Evolutionary conservation across 495 filamentous ascomycete species (phyloP), one percentile per base, ranked within the genome.

Genomic region (Entonaema liquescens): DNA sequence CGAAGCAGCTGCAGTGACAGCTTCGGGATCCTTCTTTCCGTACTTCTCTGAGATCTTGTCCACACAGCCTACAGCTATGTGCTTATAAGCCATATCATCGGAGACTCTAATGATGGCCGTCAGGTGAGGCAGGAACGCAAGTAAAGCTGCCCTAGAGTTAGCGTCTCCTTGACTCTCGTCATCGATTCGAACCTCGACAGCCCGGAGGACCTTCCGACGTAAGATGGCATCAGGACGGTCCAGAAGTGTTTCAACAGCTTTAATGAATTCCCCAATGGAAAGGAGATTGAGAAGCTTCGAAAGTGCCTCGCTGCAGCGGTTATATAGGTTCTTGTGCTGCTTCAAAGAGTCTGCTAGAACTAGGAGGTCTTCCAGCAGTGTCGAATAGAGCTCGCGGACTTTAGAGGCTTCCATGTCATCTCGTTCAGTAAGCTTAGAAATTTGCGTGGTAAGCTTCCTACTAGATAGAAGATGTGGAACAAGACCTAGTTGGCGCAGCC

Each of bases 31-130:
- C 74, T 91, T 93, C 79, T 94, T 95, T 59, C 95, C 95, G 76
- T 96, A 97, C 76, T 92, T 92, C 79, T 96, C 93, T 8, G 92
- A 87, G 58, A 98, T 94, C 72, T 90, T 89, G 79, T 97, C 93
- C 54, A 97, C 91, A 73, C 95, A 98, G 40, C 87, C 85, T 42
- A 98, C 85, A 5, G 94, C 92, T 28, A 90, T 90, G 70, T 90
- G 90, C 79, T 93, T 95, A 74, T 95, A 87, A 36, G 88, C 83
- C 42, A 88, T 84, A 72, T 94, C 86, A 21, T 87, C 81, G 23
- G 91, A 90, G 11, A 90, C 86, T 52, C 90, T 82, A 40, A 98
- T 85, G 26, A 96, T 90, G 19, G 84, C 83, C 2, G 90, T 90
- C 63, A 97, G 81, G 68, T 88, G 89, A 9, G 92, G 89, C 70